These are phyloP conservation scores for Phialocephala subalpina DNA, from an alignment of 2,329 filamentous ascomycete species.

Conservation along the genomic window DNA sequence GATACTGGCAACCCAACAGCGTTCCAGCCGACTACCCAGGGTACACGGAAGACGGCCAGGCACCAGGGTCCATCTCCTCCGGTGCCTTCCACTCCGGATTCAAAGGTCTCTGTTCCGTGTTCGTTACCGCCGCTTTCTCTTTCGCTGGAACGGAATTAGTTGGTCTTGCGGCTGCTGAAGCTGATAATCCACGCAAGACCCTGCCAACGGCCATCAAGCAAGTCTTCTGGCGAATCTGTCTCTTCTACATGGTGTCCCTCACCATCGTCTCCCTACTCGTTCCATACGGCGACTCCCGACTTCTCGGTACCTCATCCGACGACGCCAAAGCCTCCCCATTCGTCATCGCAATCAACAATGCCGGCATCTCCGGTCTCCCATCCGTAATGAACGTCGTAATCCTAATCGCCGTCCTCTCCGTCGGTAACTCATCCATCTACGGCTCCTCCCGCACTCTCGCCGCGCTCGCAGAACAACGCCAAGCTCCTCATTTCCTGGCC, in stretches of 20 bases:
- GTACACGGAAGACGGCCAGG: conserved; percentile 44
- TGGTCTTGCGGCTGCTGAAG: conserved; percentile 60
- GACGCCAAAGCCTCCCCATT: conserved; percentile 58
- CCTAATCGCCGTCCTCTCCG: conserved; percentile 64
- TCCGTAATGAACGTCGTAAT: conserved; percentile 68
- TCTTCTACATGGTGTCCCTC: conserved; percentile 61
- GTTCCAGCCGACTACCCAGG: conserved; percentile 49
- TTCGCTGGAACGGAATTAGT: conserved; percentile 62
- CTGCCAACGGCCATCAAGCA: conserved; percentile 61
- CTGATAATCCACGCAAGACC: conserved; percentile 54
- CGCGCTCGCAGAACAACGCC: conserved; percentile 65
- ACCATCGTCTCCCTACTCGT: conserved; percentile 61
- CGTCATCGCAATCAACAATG: conserved; percentile 63
- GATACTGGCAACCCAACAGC: conserved; percentile 64
- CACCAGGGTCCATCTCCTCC: conserved; percentile 31
- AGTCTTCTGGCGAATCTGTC: conserved; percentile 61
- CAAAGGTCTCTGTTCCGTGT: conserved; percentile 59
- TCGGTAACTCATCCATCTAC: conserved; percentile 66
- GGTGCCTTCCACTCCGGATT: conserved; percentile 56
- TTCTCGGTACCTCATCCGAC: conserved; percentile 46
- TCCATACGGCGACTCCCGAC: conserved; percentile 50
- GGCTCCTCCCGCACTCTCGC: conserved; percentile 66
- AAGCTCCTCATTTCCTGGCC: conserved; percentile 63
- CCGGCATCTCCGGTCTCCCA: conserved; percentile 59
- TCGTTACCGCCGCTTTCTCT: conserved; percentile 59